Percentiles rank a stretch among this genome's conserved stretches.
Conservation (phyloP, 2,329 filamentous ascomycete species). For the Dothistroma septosporum region DNA sequence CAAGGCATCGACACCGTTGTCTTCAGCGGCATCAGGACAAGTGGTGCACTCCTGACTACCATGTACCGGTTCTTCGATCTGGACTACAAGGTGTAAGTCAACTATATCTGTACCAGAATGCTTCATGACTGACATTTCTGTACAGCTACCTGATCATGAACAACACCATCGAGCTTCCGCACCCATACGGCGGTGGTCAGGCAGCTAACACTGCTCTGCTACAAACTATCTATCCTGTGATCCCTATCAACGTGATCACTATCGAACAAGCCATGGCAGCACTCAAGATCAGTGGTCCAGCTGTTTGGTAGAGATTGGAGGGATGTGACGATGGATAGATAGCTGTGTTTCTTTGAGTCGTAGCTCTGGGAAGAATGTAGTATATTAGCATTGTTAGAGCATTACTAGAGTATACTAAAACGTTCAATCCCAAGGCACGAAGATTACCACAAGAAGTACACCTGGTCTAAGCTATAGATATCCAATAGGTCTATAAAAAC, state of each 20-base stretch:
- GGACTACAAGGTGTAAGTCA: conserved; percentile 42
- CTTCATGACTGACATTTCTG: not conserved
- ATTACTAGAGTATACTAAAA: no score
- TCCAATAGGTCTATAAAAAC: no score
- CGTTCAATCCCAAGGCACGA: no score
- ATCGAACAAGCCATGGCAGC: conserved; percentile 30
- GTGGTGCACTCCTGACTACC: conserved; percentile 42
- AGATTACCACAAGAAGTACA: no score
- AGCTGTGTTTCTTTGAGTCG: no score
- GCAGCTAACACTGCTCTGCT: conserved; percentile 16
- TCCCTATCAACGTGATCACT: conserved; percentile 30
- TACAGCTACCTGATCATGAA: conserved; percentile 31
- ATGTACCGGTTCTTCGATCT: conserved; percentile 43
- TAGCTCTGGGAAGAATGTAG: no score
- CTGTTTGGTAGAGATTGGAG: not conserved
- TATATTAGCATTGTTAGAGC: no score
- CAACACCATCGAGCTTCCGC: conserved; percentile 27
- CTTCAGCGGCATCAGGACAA: conserved; percentile 41
- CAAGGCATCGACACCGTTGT: conserved; percentile 42
- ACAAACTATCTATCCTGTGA: conserved; percentile 14
- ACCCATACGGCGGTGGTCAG: not conserved
- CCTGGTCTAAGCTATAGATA: no score
- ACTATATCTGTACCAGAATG: not conserved
- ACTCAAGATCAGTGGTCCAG: conserved; percentile 24
- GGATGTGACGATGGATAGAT: no score